Evolutionary conservation across 768 basidiomycete species (phyloP).

Genomic region (Tremella fuciformis): DNA sequence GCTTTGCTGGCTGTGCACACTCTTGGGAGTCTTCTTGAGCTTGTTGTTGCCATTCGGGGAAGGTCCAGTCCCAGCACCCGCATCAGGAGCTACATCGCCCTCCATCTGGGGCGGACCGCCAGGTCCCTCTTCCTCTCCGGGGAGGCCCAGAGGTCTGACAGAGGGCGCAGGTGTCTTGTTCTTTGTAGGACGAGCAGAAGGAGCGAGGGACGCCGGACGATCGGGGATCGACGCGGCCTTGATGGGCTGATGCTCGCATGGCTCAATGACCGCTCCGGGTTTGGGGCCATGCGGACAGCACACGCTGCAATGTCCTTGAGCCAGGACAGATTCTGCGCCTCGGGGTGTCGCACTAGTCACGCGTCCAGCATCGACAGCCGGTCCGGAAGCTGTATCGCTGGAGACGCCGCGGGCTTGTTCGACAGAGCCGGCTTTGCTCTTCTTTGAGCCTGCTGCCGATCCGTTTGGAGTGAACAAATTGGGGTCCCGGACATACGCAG

Average conservation of each 20-base stretch:
- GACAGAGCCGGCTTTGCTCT: neutral
- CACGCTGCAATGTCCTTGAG: slow-evolving; percentile 33
- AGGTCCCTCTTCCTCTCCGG: slow-evolving; percentile 1
- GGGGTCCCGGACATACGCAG: slow-evolving; percentile 19
- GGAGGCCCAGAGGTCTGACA: slow-evolving; percentile 3
- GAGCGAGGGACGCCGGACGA: slow-evolving; percentile 3
- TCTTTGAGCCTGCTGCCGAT: slow-evolving; percentile 13
- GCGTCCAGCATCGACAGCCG: neutral
- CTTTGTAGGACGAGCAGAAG: slow-evolving; percentile 3
- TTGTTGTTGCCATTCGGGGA: slow-evolving; percentile 5
- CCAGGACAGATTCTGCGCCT: slow-evolving; percentile 19
- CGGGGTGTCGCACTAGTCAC: neutral
- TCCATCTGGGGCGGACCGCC: neutral
- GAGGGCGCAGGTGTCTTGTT: slow-evolving; percentile 6
- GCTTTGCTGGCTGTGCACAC: slow-evolving; percentile 19
- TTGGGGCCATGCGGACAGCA: slow-evolving; percentile 38
- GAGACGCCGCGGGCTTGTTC: too few relatives aligned
- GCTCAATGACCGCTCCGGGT: slow-evolving; percentile 16
- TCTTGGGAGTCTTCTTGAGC: slow-evolving; percentile 11
- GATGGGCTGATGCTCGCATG: slow-evolving; percentile 40
- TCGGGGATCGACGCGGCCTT: slow-evolving; percentile 2
- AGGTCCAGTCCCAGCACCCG: too few relatives aligned
- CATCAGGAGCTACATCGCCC: neutral
- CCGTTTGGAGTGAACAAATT: too few relatives aligned
- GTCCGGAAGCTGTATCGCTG: too few relatives aligned